Evolutionary conservation across 257 asterid species (phyloP), one percentile per base, ranked within the genome.

Genomic region (Solanum ossicruentum): DNA sequence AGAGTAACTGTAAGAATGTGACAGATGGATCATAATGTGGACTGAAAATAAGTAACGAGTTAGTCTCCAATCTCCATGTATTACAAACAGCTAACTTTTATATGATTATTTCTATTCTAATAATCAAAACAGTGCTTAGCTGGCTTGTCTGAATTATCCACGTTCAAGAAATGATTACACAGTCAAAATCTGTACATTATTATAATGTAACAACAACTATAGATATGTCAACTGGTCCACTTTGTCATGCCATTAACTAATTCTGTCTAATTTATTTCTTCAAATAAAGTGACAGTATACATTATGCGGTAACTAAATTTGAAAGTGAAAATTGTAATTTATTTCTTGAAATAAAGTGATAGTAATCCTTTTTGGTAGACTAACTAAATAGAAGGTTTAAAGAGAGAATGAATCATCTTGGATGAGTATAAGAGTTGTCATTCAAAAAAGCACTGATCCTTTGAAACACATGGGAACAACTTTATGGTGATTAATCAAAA

Each of bases 81-180:
- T 77, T 23, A 77, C 15, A 77, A 77, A 58, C 23, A 77, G 28
- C 49, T 75, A 75, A 51, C 39, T 26, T 51, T 16, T 77, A 26
- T 1, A 23, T 13, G 8, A 75, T 49, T 21, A 69, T 69, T 23
- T 49, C 4, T 65, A 45, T 21, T 41, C 39, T 80, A 55, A 67
- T n/a, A 55, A 67, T n/a, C 63, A 63, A 66, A 71, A 32, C 60
- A 72, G 43, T 58, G 43, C 85, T 45, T 69, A 21, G 78, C 88
- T 89, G 87, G 84, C 88, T 54, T 86, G 90, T 84, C 86, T 86
- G 87, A 83, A 82, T 67, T 28, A 80, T 80, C 65, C 82, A 79
- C 83, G 60, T 81, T 61, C 55, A 86, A 51, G 85, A 89, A 85
- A 88, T 82, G 83, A 88, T 86, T 20, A 70, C 65, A 67, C 16